phyloP scores from a whole-genome alignment of 2,329 filamentous ascomycete genomes.

The Ophiobolus disseminans region DNA sequence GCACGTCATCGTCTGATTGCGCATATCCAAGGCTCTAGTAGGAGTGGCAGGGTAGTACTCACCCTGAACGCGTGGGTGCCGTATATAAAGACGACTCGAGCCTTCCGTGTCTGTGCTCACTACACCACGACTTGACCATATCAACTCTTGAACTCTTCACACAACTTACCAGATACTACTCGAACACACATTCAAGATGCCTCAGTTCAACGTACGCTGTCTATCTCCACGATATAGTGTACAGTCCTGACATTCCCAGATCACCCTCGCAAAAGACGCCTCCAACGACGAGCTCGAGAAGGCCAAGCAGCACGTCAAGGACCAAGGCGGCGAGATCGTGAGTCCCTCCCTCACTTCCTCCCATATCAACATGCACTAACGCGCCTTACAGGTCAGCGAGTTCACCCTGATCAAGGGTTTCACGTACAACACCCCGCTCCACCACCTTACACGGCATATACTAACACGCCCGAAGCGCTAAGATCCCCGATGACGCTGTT shows the following conservation, averaged over 20 bases:
- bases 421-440: constrained; percentile 67
- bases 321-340: constrained; percentile 80
- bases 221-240: neutral
- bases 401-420: constrained; percentile 92
- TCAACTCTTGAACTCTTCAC: neutral
- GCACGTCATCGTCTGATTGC: constrained; percentile 30
- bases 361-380: too few relatives aligned
- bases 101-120: constrained; percentile 6
- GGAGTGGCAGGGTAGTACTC: constrained; percentile 5
- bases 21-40: constrained; percentile 36
- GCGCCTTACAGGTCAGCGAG: constrained; percentile 63
- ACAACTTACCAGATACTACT: constrained; percentile 10
- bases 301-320: constrained; percentile 75
- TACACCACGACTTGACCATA: constrained; percentile 22
- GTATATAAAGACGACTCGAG: constrained; percentile 29
- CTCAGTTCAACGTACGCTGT: constrained; percentile 23
- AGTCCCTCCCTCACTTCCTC: too few relatives aligned
- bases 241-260: constrained; percentile 57
- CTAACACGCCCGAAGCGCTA: constrained; percentile 64
- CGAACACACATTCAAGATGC: constrained; percentile 14
- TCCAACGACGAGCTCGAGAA: constrained; percentile 72
- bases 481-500: constrained; percentile 72
- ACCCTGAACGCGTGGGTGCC: neutral
- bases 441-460: neutral
- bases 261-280: constrained; percentile 78